A percentile compares a stretch with the other conserved stretches of the same genome.
These are phyloP conservation scores for Onygenales sp. DNA, from an alignment of 2,329 filamentous ascomycete species.

Conservation along the genomic window DNA sequence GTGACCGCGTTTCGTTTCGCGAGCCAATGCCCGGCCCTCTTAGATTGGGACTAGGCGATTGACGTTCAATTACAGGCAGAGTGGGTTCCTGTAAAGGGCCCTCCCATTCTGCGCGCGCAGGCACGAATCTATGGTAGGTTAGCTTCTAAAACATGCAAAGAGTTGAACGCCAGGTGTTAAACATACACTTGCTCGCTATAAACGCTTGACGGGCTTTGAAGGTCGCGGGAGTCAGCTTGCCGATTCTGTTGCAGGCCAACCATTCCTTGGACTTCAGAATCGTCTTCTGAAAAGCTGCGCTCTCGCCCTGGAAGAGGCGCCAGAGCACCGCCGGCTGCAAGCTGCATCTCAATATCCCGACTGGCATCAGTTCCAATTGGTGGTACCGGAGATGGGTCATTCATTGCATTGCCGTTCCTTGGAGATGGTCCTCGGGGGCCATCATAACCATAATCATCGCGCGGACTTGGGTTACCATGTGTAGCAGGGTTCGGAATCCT, in stretches of 20 bases:
- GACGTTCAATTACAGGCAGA: conserved; percentile 5
- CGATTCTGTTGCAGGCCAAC: conserved; percentile 57
- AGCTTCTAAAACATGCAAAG: neutral
- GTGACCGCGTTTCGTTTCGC: conserved; percentile 12
- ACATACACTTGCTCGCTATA: conserved; percentile 68
- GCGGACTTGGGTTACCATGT: conserved; percentile 23
- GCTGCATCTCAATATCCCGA: conserved; percentile 73
- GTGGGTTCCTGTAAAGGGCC: conserved; percentile 3
- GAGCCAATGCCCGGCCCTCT: conserved; percentile 13
- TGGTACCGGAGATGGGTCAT: conserved; percentile 7
- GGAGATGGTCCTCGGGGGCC: conserved; percentile 22
- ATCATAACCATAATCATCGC: conserved; percentile 17
- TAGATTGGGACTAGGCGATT: conserved; percentile 7
- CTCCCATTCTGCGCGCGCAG: conserved; percentile 37
- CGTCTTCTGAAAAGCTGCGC: conserved; percentile 43
- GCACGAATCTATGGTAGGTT: conserved; percentile 25
- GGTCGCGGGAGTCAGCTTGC: conserved; percentile 33
- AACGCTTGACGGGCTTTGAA: conserved; percentile 58
- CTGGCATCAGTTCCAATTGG: conserved; percentile 39
- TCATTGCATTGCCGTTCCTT: conserved; percentile 21
- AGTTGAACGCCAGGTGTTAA: neutral
- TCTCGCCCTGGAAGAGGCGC: conserved; percentile 4
- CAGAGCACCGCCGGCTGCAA: conserved; percentile 43
- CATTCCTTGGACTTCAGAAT: conserved; percentile 65
- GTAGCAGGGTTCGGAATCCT: conserved; percentile 17